Percentiles rank a stretch among this genome's conserved stretches.
Conservation (phyloP, 306 rosid species). For the Mimosa bimucronata region DNA sequence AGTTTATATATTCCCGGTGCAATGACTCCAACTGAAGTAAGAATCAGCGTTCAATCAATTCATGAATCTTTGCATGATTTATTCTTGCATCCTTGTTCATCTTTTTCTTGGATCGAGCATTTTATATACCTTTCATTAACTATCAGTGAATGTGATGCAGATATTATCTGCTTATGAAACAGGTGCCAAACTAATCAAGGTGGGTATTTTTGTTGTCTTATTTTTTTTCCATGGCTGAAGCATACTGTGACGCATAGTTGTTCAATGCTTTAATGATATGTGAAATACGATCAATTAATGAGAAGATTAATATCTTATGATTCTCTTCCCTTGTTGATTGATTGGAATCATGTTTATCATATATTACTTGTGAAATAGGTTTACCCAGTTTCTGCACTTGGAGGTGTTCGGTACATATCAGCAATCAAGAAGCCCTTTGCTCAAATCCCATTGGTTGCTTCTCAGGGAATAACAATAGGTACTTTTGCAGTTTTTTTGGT, state of each 20-base stretch:
- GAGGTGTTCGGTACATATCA: conserved; percentile 73
- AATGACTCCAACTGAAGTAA: conserved; percentile 98
- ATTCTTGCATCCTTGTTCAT: conserved; percentile 21
- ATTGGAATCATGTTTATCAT: conserved; percentile 16
- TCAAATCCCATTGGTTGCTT: conserved; percentile 83
- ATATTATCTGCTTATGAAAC: conserved; percentile 67
- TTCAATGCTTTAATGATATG: not conserved
- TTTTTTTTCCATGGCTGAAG: conserved; percentile 15
- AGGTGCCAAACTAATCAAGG: conserved; percentile 89
- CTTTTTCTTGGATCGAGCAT: conserved; percentile 18
- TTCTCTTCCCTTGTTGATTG: not conserved
- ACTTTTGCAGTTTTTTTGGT: conserved; percentile 24
- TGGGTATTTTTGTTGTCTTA: conserved; percentile 36
- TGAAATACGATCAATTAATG: not conserved
- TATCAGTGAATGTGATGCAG: conserved; percentile 50
- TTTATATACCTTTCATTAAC: conserved; percentile 13
- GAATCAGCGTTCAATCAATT: conserved; percentile 31
- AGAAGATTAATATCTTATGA: conserved; percentile 2
- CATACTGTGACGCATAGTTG: not conserved
- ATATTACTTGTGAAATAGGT: conserved; percentile 56
- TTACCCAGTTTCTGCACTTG: conserved; percentile 90
- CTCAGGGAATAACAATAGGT: conserved; percentile 88
- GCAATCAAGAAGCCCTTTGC: conserved; percentile 84
- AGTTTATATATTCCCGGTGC: conserved; percentile 83
- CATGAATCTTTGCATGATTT: conserved; percentile 2